A percentile compares a stretch with the other conserved stretches of the same genome.
Conservation (phyloP, 2,329 filamentous ascomycete genomes). For the Phyllosticta paracitricarpa region DNA sequence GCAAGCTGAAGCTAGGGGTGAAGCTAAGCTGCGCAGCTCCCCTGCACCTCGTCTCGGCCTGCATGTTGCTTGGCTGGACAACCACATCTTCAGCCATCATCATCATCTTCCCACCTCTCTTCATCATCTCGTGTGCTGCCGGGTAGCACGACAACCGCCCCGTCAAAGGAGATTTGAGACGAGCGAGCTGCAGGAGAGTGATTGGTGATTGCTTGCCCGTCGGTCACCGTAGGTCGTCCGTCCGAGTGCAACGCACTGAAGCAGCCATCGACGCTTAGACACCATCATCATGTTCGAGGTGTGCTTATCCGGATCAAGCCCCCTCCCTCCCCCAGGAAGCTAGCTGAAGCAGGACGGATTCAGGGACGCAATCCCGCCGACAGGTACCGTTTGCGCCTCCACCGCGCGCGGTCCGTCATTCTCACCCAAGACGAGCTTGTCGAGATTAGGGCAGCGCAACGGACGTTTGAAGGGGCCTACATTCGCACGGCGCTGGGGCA, state of each 20-base stretch:
- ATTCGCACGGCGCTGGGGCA: constrained; percentile 89
- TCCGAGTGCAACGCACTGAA: neutral
- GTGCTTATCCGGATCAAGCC: neutral
- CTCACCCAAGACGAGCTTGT: constrained; percentile 79
- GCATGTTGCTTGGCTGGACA: neutral
- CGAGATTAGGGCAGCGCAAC: constrained; percentile 86
- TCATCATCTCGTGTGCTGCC: neutral
- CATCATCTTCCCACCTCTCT: neutral
- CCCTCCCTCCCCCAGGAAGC: neutral
- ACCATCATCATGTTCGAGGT: constrained; percentile 15
- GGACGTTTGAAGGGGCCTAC: constrained; percentile 96
- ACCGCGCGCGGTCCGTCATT: constrained; percentile 74
- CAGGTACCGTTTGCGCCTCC: constrained; percentile 67
- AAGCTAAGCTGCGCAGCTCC: neutral
- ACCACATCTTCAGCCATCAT: neutral
- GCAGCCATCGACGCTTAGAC: neutral
- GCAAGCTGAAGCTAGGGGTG: no score
- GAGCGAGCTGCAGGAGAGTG: neutral
- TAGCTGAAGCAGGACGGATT: constrained; percentile 4
- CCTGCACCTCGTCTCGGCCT: neutral
- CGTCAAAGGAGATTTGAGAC: neutral
- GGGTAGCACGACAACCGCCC: neutral
- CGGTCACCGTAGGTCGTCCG: neutral
- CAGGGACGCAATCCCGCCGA: constrained; percentile 55
- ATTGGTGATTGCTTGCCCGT: neutral